Evolutionary conservation across 2,329 filamentous ascomycete species (phyloP).

Genomic region (Pseudohalonectria lignicola): DNA sequence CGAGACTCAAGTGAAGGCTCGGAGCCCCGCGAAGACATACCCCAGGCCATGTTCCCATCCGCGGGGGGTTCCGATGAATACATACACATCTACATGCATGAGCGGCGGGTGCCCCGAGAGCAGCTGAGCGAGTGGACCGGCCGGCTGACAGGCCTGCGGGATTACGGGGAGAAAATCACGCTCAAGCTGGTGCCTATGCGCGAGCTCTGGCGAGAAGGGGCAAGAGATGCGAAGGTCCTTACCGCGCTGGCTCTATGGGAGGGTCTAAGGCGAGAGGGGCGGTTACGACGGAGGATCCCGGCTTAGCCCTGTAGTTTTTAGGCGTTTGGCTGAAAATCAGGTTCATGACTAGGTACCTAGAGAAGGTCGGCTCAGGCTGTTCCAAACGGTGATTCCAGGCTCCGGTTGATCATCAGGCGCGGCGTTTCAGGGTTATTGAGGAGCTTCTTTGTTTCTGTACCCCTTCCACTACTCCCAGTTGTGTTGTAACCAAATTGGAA

Average conservation of each 20-base stretch:
- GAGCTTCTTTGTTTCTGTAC: too few species aligned
- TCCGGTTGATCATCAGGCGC: too few species aligned
- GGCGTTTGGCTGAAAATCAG: too few species aligned
- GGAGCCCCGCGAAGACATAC: slow-evolving; percentile 21
- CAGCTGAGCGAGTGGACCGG: slow-evolving; percentile 45
- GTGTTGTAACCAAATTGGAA: too few species aligned
- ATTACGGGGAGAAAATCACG: slow-evolving; percentile 50
- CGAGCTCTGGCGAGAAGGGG: slow-evolving; percentile 46
- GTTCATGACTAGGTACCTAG: too few species aligned
- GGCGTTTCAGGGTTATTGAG: too few species aligned
- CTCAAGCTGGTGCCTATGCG: slow-evolving; percentile 45
- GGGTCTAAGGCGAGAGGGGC: slow-evolving; percentile 36
- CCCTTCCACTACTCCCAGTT: too few species aligned
- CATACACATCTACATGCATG: slow-evolving; percentile 45
- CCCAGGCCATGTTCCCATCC: slow-evolving; percentile 43
- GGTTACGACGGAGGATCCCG: too few species aligned
- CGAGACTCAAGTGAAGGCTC: too few species aligned
- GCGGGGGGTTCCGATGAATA: slow-evolving; percentile 51
- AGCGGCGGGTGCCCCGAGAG: slow-evolving; percentile 36
- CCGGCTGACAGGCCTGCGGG: slow-evolving; percentile 43
- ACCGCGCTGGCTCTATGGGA: slow-evolving; percentile 48
- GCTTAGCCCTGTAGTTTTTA: too few species aligned
- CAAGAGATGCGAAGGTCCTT: slow-evolving; percentile 48
- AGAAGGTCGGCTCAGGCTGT: too few species aligned
- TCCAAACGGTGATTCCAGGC: too few species aligned